Evolutionary conservation across 169 alveolate species (phyloP).

Genomic region (Eimeria brunetti): DNA sequence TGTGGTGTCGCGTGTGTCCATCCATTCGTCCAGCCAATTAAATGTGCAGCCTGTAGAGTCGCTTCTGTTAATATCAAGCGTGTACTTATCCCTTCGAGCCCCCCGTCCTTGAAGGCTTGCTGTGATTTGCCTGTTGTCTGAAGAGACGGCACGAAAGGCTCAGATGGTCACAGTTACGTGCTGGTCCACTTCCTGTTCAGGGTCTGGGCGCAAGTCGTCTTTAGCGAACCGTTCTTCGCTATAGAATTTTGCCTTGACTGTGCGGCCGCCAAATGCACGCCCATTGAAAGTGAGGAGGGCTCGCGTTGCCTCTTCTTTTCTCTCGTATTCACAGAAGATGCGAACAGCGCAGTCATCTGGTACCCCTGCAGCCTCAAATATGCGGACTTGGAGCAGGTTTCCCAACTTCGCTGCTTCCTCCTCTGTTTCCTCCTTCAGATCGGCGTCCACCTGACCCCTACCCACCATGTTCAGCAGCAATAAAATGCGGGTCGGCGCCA

Average conservation of each 20-base stretch:
- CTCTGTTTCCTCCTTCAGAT: conserved; percentile 85
- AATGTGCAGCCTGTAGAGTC: conserved; percentile 14
- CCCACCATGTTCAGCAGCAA: conserved; percentile 85
- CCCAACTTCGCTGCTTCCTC: conserved; percentile 89
- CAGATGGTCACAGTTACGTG: conserved; percentile 66
- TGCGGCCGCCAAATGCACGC: conserved; percentile 87
- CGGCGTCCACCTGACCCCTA: conserved; percentile 85
- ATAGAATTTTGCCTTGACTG: conserved; percentile 85
- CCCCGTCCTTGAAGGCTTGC: conserved; percentile 19
- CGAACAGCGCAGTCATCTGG: conserved; percentile 87
- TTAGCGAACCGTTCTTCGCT: conserved; percentile 80
- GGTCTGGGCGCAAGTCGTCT: conserved; percentile 77
- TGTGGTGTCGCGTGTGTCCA: background rate
- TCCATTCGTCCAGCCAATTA: background rate
- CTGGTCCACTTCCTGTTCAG: conserved; percentile 78
- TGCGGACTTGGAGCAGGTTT: conserved; percentile 83
- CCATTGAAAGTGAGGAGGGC: conserved; percentile 86
- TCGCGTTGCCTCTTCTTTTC: conserved; percentile 84
- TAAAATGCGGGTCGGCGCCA: conserved; percentile 80
- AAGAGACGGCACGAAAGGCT: background rate
- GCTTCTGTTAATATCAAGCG: background rate
- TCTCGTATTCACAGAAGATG: conserved; percentile 87
- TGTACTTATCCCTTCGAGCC: background rate
- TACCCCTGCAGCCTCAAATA: conserved; percentile 82
- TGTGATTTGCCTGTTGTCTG: background rate